Base-by-base conservation (phyloP, 2,329 filamentous ascomycete genomes). In the Apiospora saccharicola region DNA sequence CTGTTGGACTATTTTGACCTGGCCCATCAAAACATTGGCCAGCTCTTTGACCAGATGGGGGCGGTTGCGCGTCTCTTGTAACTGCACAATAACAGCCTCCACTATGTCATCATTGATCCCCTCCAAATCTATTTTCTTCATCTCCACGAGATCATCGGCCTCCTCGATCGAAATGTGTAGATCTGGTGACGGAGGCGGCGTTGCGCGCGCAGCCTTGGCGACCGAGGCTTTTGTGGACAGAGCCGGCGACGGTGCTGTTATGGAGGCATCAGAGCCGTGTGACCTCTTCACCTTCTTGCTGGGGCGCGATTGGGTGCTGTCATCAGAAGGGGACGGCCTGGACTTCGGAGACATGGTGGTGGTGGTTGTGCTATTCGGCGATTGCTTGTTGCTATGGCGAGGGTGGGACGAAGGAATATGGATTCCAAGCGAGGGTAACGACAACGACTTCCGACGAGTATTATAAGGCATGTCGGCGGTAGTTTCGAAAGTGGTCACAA, bases 41-140 rank as follows among this genome's bases (percentile, higher is more conserved):
- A 99, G 89, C 83, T 98, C 96, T 84, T 98, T 98, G 75, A 98
- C 94, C 43, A 98, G 87, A 83, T 98, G 96, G 71, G 96, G 96
- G 71, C 95, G 89, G 83, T 99, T 99, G 74, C 91, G 93, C 1
- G 95, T 97, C 81, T 93, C 93, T 82, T 98, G 92, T 71, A 99
- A 86, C 83, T 97, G 95, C 77, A 94, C 85, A 78, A 98, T 94
- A 68, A 97, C 94, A 22, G 91, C 94, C 80, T 97, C 92, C 70
- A 99, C 96, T 77, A 99, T 97, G 79, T 98, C 95, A 82, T 99
- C 96, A 80, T 95, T 94, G 83, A 98, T 95, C 51, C 91, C 90
- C 75, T 95, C 92, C 70, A 94, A 89, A 81, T 97, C 93, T 79
- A 96, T 89, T 80, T 91, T 92, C 73, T 80, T 83, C 24, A 80